Percentiles rank a stretch among this genome's conserved stretches.
Evolutionary conservation across 1,284 basidiomycete species (phyloP).

Genomic region (Coniferiporia sulphurascens): DNA sequence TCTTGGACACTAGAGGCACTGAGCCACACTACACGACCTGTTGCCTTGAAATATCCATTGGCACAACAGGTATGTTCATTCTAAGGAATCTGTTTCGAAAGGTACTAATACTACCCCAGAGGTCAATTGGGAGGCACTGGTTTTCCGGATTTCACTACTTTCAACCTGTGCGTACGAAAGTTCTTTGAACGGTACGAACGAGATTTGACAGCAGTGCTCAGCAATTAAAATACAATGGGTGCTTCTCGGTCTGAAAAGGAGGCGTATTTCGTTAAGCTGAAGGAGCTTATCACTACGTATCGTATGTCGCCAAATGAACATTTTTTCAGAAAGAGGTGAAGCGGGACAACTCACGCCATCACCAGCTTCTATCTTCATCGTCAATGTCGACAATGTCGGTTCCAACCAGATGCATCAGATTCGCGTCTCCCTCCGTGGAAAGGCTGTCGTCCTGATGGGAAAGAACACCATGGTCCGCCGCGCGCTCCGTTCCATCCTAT

Average conservation of each 20-base stretch:
- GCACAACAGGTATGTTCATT: slow-evolving; percentile 43
- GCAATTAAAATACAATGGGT: slow-evolving; percentile 67
- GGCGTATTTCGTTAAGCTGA: slow-evolving; percentile 91
- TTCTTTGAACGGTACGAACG: neutral
- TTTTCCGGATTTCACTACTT: slow-evolving; percentile 24
- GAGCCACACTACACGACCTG: slow-evolving; percentile 20
- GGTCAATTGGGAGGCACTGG: slow-evolving; percentile 85
- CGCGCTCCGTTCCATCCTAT: slow-evolving; percentile 86
- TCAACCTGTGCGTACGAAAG: neutral
- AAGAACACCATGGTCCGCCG: slow-evolving; percentile 99
- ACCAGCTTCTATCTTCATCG: slow-evolving; percentile 93
- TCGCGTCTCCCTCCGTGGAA: slow-evolving; percentile 93
- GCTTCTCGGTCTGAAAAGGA: slow-evolving; percentile 88
- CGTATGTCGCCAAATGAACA: slow-evolving; percentile 47
- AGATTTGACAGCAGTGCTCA: neutral
- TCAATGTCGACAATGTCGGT: slow-evolving; percentile 99
- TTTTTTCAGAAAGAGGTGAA: slow-evolving; percentile 8
- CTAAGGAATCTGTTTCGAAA: neutral
- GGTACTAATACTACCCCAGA: slow-evolving; percentile 38
- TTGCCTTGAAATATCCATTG: slow-evolving; percentile 90
- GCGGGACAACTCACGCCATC: slow-evolving; percentile 2
- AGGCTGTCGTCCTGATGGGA: slow-evolving; percentile 97
- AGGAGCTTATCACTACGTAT: slow-evolving; percentile 88
- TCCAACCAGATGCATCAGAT: slow-evolving; percentile 99
- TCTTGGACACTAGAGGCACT: neutral